Evolutionary conservation across 257 asterid genomes (phyloP), one percentile per base, ranked within the genome.

Genomic region (Nicotiana tomentosiformis): DNA sequence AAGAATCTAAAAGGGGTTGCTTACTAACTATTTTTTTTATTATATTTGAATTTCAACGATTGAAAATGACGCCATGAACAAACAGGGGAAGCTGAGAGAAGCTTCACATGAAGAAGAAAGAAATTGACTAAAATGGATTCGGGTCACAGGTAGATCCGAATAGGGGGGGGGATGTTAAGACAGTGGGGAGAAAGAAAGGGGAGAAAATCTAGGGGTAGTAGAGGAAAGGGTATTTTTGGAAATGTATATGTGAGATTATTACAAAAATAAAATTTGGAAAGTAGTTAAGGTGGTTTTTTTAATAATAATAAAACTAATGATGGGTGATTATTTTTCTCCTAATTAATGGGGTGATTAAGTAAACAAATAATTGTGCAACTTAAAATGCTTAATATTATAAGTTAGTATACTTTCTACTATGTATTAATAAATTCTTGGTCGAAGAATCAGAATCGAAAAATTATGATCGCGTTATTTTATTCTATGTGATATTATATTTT

Each of bases 1-100:
- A 76, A 74, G 80, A 49, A 74, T 23, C 43, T 14, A 26, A 49
- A 49, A 7, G 43, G 58, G 80, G 80, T 74, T 23, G 80, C 39
- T 74, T 74, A 74, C 80, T 74, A 74, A 74, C 80, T 74, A 49
- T 74, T 15, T 74, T 74, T 43, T 32, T 43, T 43, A 49, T 46
- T 72, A 20, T 46, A 46, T 46, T 70, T 32, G 23, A 70, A 10
- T 37, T 69, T 43, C 35, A 70, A 70, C 11, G 12, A 72, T 46
- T 72, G 80, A 74, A 74, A 74, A 60, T 26, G 80, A 74, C 43
- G 16, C 80, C 80, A 74, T 74, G 43, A 74, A 74, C 23, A 33
- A 72, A 72, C 60, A 72, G 60, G 20, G 20, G 7, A 43, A 43
- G 51, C 51, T 43, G 51, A 43, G 51, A 66, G 76, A 43, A 43